phyloP scores from a whole-genome alignment of 2,329 filamentous ascomycete genomes.

The Botrytis elliptica region DNA sequence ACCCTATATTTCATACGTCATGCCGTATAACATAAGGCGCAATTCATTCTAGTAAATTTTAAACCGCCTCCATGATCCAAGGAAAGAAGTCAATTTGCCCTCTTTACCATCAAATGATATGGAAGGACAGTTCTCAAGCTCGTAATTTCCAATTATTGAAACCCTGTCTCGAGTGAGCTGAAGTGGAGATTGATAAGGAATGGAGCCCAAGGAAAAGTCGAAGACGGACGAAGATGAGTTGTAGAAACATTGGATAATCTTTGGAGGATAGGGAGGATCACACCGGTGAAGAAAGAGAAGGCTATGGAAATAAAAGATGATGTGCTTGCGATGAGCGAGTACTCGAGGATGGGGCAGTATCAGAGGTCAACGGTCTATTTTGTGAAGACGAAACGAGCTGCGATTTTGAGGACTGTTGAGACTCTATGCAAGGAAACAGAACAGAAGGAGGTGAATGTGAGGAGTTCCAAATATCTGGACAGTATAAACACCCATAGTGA shows the following conservation, averaged over 20 bases:
- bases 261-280: not conserved
- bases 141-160: not conserved
- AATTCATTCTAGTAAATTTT: not conserved
- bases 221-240: not conserved
- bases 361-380: not conserved
- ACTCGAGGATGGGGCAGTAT: too few species aligned
- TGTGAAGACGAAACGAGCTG: not conserved
- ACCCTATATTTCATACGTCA: not conserved
- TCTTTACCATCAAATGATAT: not conserved
- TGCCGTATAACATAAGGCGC: not conserved
- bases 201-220: not conserved
- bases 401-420: not conserved
- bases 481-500: not conserved
- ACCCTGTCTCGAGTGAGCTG: not conserved
- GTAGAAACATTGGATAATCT: not conserved
- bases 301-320: too few species aligned
- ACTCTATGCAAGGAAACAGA: not conserved
- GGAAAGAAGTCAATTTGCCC: not conserved
- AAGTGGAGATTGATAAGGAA: not conserved
- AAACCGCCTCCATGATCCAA: not conserved
- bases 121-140: not conserved
- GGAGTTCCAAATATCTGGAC: not conserved
- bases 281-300: not conserved
- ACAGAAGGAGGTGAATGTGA: not conserved
- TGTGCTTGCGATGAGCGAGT: too few species aligned